A percentile compares a stretch with the other conserved stretches of the same genome.
Conservation (phyloP, 1,284 basidiomycete genomes). For the Vanrija sp. region DNA sequence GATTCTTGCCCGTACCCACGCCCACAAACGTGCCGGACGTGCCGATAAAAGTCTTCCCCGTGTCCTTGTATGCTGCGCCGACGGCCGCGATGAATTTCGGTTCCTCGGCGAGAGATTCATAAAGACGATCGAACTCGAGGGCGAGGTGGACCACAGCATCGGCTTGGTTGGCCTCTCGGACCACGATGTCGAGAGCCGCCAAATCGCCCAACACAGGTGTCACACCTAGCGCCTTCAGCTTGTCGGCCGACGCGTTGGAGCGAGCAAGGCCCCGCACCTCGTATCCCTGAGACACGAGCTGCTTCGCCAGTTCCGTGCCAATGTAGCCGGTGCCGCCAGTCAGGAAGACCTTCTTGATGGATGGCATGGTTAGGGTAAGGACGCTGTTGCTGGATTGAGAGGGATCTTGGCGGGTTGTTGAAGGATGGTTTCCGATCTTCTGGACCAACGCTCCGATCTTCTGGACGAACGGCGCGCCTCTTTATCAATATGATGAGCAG, state of each 20-base stretch:
- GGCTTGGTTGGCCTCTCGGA: conserved; percentile 15
- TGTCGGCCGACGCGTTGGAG: conserved; percentile 17
- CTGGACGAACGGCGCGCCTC: no score
- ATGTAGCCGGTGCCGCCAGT: conserved; percentile 36
- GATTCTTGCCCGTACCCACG: not conserved
- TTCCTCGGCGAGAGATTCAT: conserved; percentile 11
- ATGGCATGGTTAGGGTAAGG: no score
- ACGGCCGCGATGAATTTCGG: conserved; percentile 17
- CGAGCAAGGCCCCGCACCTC: conserved; percentile 29
- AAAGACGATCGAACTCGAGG: conserved; percentile 19
- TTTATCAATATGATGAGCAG: no score
- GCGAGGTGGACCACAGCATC: conserved; percentile 37
- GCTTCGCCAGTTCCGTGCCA: conserved; percentile 21
- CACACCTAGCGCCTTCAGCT: conserved; percentile 20
- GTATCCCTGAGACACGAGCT: conserved; percentile 28
- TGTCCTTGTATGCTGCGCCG: conserved; percentile 11
- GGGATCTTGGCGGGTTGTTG: no score
- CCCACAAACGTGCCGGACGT: conserved; percentile 11
- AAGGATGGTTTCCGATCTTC: no score
- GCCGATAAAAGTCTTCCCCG: conserved; percentile 20
- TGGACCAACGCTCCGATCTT: no score
- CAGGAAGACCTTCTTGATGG: conserved; percentile 32
- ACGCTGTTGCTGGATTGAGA: no score
- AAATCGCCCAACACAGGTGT: conserved; percentile 18
- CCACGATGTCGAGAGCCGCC: conserved; percentile 24